A percentile compares a stretch with the other conserved stretches of the same genome.
These are phyloP conservation scores for Taiwanofungus camphoratus DNA, from an alignment of 1,284 basidiomycete genomes.

Conservation along the genomic window DNA sequence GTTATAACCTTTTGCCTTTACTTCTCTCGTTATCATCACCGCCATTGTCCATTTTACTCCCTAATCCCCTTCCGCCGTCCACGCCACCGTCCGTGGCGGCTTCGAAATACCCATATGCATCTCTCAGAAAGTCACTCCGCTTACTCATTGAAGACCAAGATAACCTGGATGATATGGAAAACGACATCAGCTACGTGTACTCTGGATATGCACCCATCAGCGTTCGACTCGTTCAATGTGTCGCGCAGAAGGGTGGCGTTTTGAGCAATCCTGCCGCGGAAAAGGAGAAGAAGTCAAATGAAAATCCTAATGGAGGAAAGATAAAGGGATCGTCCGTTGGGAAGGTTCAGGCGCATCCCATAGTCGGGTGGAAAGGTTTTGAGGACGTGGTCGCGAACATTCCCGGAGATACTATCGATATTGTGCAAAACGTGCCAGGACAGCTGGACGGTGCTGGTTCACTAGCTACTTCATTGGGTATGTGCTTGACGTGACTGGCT, in stretches of 20 bases:
- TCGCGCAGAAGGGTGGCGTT: slow-evolving; percentile 86
- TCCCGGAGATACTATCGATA: slow-evolving; percentile 84
- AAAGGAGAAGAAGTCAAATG: slow-evolving; percentile 43
- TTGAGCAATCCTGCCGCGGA: slow-evolving; percentile 64
- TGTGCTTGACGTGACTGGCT: too few species aligned
- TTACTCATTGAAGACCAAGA: slow-evolving; percentile 89
- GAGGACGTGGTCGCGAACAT: slow-evolving; percentile 83
- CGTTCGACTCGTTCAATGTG: slow-evolving; percentile 87
- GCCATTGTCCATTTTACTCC: slow-evolving; percentile 60
- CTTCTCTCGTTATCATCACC: slow-evolving; percentile 77
- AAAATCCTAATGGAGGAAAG: slow-evolving; percentile 32
- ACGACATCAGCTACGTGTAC: slow-evolving; percentile 94
- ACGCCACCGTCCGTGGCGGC: slow-evolving; percentile 36
- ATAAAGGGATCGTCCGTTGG: slow-evolving; percentile 27
- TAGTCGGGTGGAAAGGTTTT: slow-evolving; percentile 95
- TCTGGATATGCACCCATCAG: slow-evolving; percentile 96
- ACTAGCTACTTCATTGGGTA: slow-evolving; percentile 38
- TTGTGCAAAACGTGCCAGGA: slow-evolving; percentile 47
- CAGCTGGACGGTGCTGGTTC: slow-evolving; percentile 28
- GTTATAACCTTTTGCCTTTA: slow-evolving; percentile 84
- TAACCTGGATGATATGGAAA: slow-evolving; percentile 73
- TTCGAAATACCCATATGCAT: slow-evolving; percentile 63
- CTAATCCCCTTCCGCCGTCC: slow-evolving; percentile 54
- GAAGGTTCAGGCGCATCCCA: slow-evolving; percentile 77
- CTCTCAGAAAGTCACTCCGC: slow-evolving; percentile 80